These are phyloP conservation scores for Lichtheimia corymbifera DNA, from an alignment of 371 early-diverging fungal genomes.

Conservation along the genomic window DNA sequence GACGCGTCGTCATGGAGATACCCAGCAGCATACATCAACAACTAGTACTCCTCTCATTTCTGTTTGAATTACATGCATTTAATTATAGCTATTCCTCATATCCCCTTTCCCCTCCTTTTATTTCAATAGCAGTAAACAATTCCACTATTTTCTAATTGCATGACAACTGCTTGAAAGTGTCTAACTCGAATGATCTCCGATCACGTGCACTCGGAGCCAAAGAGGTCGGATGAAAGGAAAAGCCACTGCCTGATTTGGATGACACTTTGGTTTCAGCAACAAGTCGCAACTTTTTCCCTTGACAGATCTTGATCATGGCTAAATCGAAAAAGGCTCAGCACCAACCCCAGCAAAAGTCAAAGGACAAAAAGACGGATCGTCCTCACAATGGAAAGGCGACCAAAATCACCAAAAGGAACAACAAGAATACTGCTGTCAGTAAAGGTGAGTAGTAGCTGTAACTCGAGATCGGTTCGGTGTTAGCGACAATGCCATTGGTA, in stretches of 20 bases:
- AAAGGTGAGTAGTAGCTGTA: not conserved
- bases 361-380: not conserved
- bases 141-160: too few species aligned
- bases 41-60: not conserved
- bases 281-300: not conserved
- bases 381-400: not conserved
- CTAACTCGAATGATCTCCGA: too few species aligned
- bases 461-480: not conserved
- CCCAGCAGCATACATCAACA: not conserved
- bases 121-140: too few species aligned
- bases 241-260: slow-evolving; percentile 2
- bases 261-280: not conserved
- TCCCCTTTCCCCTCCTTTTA: not conserved
- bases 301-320: not conserved
- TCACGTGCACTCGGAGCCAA: too few species aligned
- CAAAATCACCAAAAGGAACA: not conserved
- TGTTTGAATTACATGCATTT: not conserved
- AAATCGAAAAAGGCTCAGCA: not conserved
- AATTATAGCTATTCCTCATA: not conserved
- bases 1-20: not conserved
- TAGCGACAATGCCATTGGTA: not conserved
- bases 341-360: not conserved
- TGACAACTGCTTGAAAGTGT: too few species aligned
- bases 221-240: not conserved
- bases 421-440: not conserved